phyloP scores from a whole-genome alignment of 23 red algal species.

The Gracilariopsis chorda region DNA sequence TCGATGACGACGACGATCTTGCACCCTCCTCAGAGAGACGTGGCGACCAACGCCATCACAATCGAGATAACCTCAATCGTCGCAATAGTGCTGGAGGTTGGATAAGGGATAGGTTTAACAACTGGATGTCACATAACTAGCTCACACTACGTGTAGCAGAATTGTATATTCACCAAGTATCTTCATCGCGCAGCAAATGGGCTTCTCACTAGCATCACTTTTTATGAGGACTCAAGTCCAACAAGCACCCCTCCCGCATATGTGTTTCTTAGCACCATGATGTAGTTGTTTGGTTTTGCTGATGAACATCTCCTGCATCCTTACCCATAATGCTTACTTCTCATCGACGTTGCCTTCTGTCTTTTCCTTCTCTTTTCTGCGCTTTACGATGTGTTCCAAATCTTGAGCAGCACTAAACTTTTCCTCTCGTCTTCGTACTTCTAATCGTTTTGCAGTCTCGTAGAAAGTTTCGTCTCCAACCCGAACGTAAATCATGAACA shows the following conservation, averaged over 20 bases:
- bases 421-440: constrained; percentile 17
- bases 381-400: constrained; percentile 15
- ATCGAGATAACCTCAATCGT: neutral
- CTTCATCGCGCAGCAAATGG: no score
- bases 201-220: no score
- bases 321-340: no score
- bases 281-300: no score
- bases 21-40: neutral
- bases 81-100: neutral
- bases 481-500: constrained; percentile 67
- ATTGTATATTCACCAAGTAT: no score
- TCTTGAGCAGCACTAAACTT: neutral
- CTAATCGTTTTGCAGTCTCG: constrained; percentile 53
- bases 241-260: no score
- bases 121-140: neutral
- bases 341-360: no score
- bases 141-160: no score
- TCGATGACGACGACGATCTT: constrained; percentile 31
- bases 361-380: neutral
- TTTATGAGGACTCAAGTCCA: no score
- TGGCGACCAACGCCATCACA: neutral
- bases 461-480: constrained; percentile 62
- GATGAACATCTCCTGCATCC: no score
- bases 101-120: neutral
- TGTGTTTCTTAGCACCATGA: no score